These are phyloP conservation scores for Rosa persica DNA, from an alignment of 306 rosid species.

Conservation along the genomic window DNA sequence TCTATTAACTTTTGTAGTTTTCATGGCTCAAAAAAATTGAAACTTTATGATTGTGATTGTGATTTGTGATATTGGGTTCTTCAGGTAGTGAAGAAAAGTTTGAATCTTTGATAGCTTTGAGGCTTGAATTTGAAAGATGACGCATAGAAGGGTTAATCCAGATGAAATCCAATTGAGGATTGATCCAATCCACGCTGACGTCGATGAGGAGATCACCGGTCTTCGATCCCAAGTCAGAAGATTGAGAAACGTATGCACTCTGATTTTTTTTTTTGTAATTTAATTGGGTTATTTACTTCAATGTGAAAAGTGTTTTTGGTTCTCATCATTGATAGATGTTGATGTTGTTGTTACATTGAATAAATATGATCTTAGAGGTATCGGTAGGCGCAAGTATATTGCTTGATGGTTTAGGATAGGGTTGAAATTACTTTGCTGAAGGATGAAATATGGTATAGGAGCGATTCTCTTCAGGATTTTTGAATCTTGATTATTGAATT, in stretches of 20 bases:
- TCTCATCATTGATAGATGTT: neutral
- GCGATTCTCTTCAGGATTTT: neutral
- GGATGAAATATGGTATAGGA: neutral
- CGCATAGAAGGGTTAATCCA: constrained; percentile 24
- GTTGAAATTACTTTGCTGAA: neutral
- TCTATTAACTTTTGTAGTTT: neutral
- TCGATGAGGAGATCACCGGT: constrained; percentile 79
- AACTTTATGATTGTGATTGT: neutral
- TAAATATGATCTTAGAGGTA: neutral
- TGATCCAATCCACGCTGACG: constrained; percentile 69
- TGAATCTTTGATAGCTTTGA: neutral
- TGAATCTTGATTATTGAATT: neutral
- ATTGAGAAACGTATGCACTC: constrained; percentile 61
- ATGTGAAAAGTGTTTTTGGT: neutral
- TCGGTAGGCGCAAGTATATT: neutral
- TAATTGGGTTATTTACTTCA: neutral
- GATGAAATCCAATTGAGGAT: constrained; percentile 88
- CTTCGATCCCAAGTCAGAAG: constrained; percentile 82
- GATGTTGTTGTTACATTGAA: neutral
- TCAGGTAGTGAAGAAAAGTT: neutral
- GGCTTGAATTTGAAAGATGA: neutral
- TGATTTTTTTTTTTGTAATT: neutral
- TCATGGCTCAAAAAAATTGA: neutral
- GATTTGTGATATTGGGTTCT: neutral
- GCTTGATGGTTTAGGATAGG: neutral